Percentiles rank a stretch among this genome's conserved stretches.
Evolutionary conservation across 2,329 filamentous ascomycete species (phyloP).

Genomic region (Talaromyces sp.): DNA sequence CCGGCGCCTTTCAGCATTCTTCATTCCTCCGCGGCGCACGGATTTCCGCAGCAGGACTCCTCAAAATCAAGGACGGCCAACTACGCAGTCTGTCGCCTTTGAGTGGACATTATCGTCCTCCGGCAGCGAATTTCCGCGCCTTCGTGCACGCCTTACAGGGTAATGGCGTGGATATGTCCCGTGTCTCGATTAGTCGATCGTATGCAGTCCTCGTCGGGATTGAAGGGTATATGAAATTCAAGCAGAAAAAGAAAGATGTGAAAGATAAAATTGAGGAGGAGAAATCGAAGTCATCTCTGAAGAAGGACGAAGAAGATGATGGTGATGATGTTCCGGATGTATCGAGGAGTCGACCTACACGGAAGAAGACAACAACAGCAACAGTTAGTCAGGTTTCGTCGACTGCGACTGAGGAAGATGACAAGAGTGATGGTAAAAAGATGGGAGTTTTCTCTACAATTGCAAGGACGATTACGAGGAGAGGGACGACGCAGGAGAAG

Average conservation of each 20-base stretch:
- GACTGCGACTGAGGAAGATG: neutral
- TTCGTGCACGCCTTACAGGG: constrained; percentile 71
- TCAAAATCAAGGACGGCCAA: constrained; percentile 77
- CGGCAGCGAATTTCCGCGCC: constrained; percentile 73
- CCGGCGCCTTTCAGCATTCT: constrained; percentile 83
- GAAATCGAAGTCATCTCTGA: constrained; percentile 49
- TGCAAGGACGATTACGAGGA: neutral
- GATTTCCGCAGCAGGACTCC: constrained; percentile 75
- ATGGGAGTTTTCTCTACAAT: neutral
- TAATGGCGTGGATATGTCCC: constrained; percentile 71
- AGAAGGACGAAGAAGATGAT: neutral
- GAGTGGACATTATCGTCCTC: constrained; percentile 79
- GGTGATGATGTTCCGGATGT: neutral
- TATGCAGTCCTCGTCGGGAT: constrained; percentile 79
- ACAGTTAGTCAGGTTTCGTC: neutral
- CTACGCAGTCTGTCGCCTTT: constrained; percentile 64
- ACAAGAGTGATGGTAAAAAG: neutral
- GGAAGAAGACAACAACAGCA: constrained; percentile 1
- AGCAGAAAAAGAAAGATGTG: constrained; percentile 57
- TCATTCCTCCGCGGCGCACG: constrained; percentile 80
- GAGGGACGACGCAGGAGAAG: neutral
- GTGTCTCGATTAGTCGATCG: constrained; percentile 71
- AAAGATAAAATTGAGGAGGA: constrained; percentile 40
- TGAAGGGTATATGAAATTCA: constrained; percentile 70
- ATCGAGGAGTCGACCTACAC: neutral